A percentile compares a stretch with the other conserved stretches of the same genome.
Evolutionary conservation across 176 grass and related monocot genomes (phyloP).

Genomic region (Themeda triandra): DNA sequence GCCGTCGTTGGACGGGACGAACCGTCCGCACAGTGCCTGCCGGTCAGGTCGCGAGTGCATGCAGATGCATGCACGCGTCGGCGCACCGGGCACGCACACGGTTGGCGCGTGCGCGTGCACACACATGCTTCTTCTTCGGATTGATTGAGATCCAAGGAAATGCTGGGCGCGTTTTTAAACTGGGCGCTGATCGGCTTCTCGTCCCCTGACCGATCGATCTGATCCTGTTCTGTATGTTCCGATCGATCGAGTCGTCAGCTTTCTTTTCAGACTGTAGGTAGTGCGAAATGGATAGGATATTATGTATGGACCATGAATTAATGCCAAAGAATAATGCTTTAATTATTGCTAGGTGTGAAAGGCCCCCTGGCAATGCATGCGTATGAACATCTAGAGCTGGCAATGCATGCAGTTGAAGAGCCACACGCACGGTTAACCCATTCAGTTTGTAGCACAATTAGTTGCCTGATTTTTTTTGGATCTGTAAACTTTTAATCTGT

Average conservation of each 20-base stretch:
- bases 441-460: neutral
- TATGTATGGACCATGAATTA: neutral
- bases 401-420: neutral
- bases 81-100: neutral
- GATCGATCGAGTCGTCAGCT: neutral
- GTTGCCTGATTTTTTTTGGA: neutral
- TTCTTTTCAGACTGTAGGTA: neutral
- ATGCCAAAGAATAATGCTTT: neutral
- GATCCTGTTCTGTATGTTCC: neutral
- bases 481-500: neutral
- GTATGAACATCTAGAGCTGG: neutral
- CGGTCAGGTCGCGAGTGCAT: neutral
- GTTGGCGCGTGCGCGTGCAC: neutral
- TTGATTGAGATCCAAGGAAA: slow-evolving; percentile 49
- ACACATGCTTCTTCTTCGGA: slow-evolving; percentile 22
- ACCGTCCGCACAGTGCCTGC: slow-evolving; percentile 23
- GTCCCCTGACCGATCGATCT: neutral
- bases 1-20: slow-evolving; percentile 36
- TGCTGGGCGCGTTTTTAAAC: slow-evolving; percentile 10
- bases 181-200: neutral
- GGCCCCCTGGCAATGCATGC: neutral
- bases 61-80: neutral
- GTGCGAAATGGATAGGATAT: neutral
- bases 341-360: neutral
- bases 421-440: neutral